Percentiles rank a stretch among this genome's conserved stretches.
Evolutionary conservation across 2,329 filamentous ascomycete species (phyloP).

Genomic region (Phymatotrichopsis omnivora): DNA sequence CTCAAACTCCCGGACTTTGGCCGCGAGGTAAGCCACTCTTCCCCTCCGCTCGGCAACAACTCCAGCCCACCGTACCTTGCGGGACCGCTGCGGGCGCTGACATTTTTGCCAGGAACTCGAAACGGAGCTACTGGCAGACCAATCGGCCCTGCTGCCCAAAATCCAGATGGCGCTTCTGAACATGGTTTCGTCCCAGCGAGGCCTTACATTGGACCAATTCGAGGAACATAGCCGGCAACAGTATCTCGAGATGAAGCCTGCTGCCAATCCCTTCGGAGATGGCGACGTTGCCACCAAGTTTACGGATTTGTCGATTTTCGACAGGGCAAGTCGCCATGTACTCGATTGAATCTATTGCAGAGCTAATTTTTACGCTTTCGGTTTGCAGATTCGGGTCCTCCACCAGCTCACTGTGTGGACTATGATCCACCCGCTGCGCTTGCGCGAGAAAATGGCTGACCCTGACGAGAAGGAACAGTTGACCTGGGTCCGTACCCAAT

Average conservation of each 20-base stretch:
- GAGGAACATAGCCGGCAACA: constrained; percentile 89
- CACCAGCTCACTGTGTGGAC: constrained; percentile 87
- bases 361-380: neutral
- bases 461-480: constrained; percentile 71
- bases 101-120: constrained; percentile 60
- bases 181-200: constrained; percentile 86
- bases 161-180: constrained; percentile 83
- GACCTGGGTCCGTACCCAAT: constrained; percentile 60
- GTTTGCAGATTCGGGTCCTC: constrained; percentile 55
- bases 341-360: neutral
- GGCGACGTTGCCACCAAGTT: constrained; percentile 66
- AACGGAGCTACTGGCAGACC: constrained; percentile 71
- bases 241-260: constrained; percentile 69
- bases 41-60: neutral
- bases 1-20: constrained; percentile 85
- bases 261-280: constrained; percentile 73
- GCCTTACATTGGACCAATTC: constrained; percentile 83
- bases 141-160: constrained; percentile 63
- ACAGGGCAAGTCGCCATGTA: constrained; percentile 49
- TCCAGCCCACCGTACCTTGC: constrained; percentile 16
- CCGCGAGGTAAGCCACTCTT: constrained; percentile 59
- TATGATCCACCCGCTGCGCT: constrained; percentile 73
- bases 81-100: constrained; percentile 1
- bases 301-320: constrained; percentile 67
- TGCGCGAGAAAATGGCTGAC: constrained; percentile 77